A percentile compares a stretch with the other conserved stretches of the same genome.
Evolutionary conservation across 805 yeast genomes (phyloP).

Genomic region (Jamesozyma lodderae): DNA sequence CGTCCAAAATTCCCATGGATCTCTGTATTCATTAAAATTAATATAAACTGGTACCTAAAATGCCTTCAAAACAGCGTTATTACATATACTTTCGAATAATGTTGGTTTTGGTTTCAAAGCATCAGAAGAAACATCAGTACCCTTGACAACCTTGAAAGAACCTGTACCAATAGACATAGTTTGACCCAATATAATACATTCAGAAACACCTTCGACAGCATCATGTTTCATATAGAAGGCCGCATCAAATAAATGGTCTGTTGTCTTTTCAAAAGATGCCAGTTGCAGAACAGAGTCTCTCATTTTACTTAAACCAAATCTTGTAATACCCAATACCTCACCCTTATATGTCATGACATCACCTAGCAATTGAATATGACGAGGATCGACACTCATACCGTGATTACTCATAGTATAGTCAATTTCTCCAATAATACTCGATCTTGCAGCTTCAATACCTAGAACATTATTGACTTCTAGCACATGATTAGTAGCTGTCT

Average conservation of each 20-base stretch:
- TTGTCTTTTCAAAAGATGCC: constrained; percentile 96
- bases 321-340: constrained; percentile 93
- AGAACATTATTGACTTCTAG: constrained; percentile 80
- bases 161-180: constrained; percentile 98
- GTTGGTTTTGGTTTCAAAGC: constrained; percentile 39
- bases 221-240: constrained; percentile 96
- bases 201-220: constrained; percentile 93
- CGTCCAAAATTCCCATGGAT: too few species aligned
- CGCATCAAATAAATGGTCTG: constrained; percentile 97
- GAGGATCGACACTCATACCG: constrained; percentile 99
- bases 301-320: constrained; percentile 97
- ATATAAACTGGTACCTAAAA: too few species aligned
- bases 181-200: constrained; percentile 94
- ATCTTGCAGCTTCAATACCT: constrained; percentile 97
- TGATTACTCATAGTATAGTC: constrained; percentile 97
- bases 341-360: constrained; percentile 99
- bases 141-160: constrained; percentile 74
- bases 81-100: constrained; percentile 37
- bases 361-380: constrained; percentile 94
- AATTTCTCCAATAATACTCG: constrained; percentile 87
- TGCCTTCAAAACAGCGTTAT: constrained; percentile 7
- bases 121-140: constrained; percentile 37
- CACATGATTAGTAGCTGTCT: constrained; percentile 85
- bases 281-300: constrained; percentile 94
- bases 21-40: too few species aligned